Conservation (phyloP, 169 alveolate genomes). For the Babesia caballi region DNA sequence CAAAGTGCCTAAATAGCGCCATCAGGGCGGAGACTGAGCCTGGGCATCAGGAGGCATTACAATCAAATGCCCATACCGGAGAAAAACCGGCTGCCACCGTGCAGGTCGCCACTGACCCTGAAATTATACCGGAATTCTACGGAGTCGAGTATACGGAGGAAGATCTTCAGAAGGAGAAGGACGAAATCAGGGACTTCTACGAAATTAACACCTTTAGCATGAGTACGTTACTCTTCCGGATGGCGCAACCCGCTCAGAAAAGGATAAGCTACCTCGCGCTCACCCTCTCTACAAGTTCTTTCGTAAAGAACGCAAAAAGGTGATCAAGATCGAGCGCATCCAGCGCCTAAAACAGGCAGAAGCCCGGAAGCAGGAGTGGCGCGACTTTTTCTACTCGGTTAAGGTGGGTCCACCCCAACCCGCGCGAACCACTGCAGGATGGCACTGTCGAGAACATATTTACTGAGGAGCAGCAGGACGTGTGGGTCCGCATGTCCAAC, state of each 20-base stretch:
- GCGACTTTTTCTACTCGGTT: slow-evolving; percentile 57
- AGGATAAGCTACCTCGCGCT: slow-evolving; percentile 59
- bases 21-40: no score
- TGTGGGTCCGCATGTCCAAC: slow-evolving; percentile 52
- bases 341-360: slow-evolving; percentile 40
- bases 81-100: no score
- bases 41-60: no score
- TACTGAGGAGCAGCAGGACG: slow-evolving; percentile 66
- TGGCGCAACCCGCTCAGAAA: slow-evolving; percentile 4
- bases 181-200: slow-evolving; percentile 43
- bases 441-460: slow-evolving; percentile 67
- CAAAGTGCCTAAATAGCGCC: no score
- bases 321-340: slow-evolving; percentile 43
- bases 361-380: slow-evolving; percentile 56
- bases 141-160: slow-evolving; percentile 53
- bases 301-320: slow-evolving; percentile 47
- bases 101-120: no score
- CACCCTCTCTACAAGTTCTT: slow-evolving; percentile 66
- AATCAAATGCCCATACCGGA: no score
- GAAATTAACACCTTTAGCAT: slow-evolving; percentile 43
- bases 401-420: slow-evolving; percentile 41
- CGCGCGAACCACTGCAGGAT: slow-evolving; percentile 13
- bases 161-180: slow-evolving; percentile 43
- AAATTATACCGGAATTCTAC: slow-evolving; percentile 15
- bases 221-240: slow-evolving; percentile 11